Conservation (phyloP, 768 basidiomycete species). For the Pisolithus sp. region DNA sequence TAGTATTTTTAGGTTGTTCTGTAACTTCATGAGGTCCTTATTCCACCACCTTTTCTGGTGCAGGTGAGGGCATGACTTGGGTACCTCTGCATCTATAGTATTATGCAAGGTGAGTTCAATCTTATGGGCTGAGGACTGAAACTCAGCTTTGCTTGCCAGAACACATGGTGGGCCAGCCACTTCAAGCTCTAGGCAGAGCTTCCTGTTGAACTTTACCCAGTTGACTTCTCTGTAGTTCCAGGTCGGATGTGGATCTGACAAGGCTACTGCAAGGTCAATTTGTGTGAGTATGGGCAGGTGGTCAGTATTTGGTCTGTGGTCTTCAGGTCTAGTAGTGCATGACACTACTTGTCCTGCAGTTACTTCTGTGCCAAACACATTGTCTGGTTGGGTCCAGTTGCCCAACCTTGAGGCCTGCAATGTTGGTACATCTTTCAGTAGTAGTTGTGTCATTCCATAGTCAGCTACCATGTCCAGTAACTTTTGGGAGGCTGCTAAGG, state of each 20-base stretch:
- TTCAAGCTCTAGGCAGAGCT: background rate
- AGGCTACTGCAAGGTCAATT: background rate
- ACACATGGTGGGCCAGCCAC: background rate
- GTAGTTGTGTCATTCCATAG: slow-evolving; percentile 32
- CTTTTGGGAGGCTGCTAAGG: slow-evolving; percentile 12
- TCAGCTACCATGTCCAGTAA: slow-evolving; percentile 27
- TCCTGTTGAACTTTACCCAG: slow-evolving; percentile 6
- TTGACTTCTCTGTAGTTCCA: slow-evolving; percentile 4
- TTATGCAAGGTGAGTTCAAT: slow-evolving; percentile 2
- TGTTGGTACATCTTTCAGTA: slow-evolving; percentile 31
- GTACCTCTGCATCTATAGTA: slow-evolving; percentile 14
- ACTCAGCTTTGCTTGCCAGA: background rate
- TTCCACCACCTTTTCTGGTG: slow-evolving; percentile 31
- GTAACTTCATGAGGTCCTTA: slow-evolving; percentile 18
- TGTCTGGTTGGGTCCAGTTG: slow-evolving; percentile 17
- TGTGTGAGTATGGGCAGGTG: slow-evolving; percentile 9
- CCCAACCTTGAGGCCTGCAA: slow-evolving; percentile 22
- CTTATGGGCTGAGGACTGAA: slow-evolving; percentile 4
- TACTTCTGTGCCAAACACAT: slow-evolving; percentile 7
- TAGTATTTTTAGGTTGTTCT: slow-evolving; percentile 11
- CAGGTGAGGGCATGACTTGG: slow-evolving; percentile 10
- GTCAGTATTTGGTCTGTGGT: too few relatives aligned
- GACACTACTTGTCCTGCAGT: rapidly evolving
- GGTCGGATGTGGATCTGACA: background rate
- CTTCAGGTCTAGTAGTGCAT: background rate